Percentiles rank a stretch among this genome's conserved stretches.
Evolutionary conservation across 768 basidiomycete species (phyloP).

Genomic region (Russula foetens): DNA sequence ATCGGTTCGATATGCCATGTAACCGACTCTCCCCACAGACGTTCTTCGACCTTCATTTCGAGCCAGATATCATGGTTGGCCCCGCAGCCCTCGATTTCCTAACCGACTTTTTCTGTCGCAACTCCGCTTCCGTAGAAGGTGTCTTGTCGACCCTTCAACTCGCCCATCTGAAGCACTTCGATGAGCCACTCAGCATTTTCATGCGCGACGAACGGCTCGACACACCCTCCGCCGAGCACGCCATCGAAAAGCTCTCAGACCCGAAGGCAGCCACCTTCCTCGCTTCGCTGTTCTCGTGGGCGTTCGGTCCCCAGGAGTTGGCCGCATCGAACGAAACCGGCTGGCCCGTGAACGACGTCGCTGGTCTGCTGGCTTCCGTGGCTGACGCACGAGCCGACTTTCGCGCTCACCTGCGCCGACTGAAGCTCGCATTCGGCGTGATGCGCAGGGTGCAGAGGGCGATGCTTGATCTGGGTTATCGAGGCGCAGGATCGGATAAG

Average conservation of each 20-base stretch:
- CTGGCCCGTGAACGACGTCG: constrained; percentile 26
- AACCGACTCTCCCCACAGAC: constrained; percentile 30
- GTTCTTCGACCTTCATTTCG: constrained; percentile 57
- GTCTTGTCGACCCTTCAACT: constrained; percentile 58
- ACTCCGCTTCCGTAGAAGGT: constrained; percentile 49
- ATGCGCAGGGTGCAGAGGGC: constrained; percentile 37
- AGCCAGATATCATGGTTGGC: constrained; percentile 55
- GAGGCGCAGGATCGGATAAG: constrained; percentile 23
- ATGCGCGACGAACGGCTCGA: constrained; percentile 25
- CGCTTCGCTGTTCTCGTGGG: constrained; percentile 21
- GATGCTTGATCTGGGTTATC: constrained; percentile 36
- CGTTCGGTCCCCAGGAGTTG: constrained; percentile 16
- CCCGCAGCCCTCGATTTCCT: constrained; percentile 48
- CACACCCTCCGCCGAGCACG: background rate
- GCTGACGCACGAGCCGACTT: constrained; percentile 34
- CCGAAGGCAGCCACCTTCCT: constrained; percentile 29
- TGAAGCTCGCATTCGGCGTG: constrained; percentile 44
- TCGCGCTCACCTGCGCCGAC: constrained; percentile 24
- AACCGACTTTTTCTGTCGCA: constrained; percentile 47
- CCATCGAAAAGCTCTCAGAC: constrained; percentile 14
- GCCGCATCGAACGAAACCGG: constrained; percentile 3
- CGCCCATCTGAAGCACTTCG: constrained; percentile 62
- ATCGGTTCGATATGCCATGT: background rate
- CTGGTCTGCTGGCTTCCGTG: constrained; percentile 29
- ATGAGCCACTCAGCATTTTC: constrained; percentile 47